Conservation (phyloP, 2,329 filamentous ascomycete genomes). For the Sporothrix globosa region DNA sequence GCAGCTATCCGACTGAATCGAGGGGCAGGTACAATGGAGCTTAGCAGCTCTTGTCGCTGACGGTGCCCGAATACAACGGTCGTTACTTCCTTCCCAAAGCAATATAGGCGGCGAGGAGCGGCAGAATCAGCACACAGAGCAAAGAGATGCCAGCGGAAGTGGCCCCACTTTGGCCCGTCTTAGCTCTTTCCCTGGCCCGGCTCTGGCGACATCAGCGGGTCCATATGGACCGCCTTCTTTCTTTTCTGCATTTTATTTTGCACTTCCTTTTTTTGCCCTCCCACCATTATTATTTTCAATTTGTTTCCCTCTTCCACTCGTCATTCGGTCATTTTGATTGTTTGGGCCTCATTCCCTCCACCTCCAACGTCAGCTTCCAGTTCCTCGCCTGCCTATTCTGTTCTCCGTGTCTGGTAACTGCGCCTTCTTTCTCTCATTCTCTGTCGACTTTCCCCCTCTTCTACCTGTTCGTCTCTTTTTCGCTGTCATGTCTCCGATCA, state of each 20-base stretch:
- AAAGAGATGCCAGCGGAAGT: neutral
- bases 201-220: conserved; percentile 26
- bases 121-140: conserved; percentile 1
- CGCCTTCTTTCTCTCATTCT: conserved; percentile 2
- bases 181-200: conserved; percentile 25
- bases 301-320: neutral
- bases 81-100: neutral
- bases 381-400: neutral
- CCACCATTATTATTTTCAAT: conserved; percentile 14
- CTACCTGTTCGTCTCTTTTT: neutral
- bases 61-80: neutral
- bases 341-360: neutral
- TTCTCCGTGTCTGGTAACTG: neutral
- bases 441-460: conserved; percentile 1
- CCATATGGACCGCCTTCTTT: conserved; percentile 24
- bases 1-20: conserved; percentile 2
- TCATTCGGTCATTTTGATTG: neutral
- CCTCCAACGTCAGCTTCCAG: too few relatives aligned
- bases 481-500: conserved; percentile 6
- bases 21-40: conserved; percentile 9
- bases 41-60: neutral
- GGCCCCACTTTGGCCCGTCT: conserved; percentile 29
- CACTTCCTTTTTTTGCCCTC: conserved; percentile 1
- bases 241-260: conserved; percentile 21
- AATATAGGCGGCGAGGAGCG: neutral